Evolutionary conservation across 257 asterid genomes (phyloP), one percentile per base, ranked within the genome.

Genomic region (Rauvolfia tetraphylla): DNA sequence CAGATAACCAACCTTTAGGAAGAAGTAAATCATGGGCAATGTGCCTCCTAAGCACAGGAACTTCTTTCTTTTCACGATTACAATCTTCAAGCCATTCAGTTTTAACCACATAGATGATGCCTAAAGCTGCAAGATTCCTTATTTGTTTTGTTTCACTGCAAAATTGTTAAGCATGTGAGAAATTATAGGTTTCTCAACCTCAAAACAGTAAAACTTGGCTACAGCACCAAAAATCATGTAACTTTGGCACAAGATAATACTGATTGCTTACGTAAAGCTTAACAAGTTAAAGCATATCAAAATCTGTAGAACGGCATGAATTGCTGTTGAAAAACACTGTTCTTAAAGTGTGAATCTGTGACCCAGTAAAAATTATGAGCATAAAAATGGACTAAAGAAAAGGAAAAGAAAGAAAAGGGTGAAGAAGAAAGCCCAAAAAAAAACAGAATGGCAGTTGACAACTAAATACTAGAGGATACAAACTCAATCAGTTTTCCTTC

Each of bases 31-130:
- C 96, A 85, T 87, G 80, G 81, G 98, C 97, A 76, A 89, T 91
- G 83, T 95, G 99, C 83, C 86, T 84, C 82, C 83, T 86, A 74
- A 81, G 89, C 25, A 95, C 97, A 79, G 93, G 87, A 83, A 89
- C 85, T 84, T 95, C 99, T 75, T 90, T 93, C 88, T 84, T 92
- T 82, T 77, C 84, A 39, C 71, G 80, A 80, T 79, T 84, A 83
- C 99, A 93, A 73, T 95, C 97, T 85, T 91, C 97, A 76, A 95
- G 97, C 99, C 99, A 95, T 72, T 79, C 80, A 75, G 89, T 75
- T 84, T 88, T 92, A 53, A 95, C 97, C 53, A 93, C 90, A 75
- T 81, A 82, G 70, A 89, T 86, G 72, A 95, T 89, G 79, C 99
- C 98, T 81, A 89, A 79, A 80, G 97, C 88, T 73, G 95, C 95